Evolutionary conservation across 2,329 filamentous ascomycete species (phyloP), one percentile per base, ranked within the genome.

Genomic region (Ambrosiella cleistominuta): DNA sequence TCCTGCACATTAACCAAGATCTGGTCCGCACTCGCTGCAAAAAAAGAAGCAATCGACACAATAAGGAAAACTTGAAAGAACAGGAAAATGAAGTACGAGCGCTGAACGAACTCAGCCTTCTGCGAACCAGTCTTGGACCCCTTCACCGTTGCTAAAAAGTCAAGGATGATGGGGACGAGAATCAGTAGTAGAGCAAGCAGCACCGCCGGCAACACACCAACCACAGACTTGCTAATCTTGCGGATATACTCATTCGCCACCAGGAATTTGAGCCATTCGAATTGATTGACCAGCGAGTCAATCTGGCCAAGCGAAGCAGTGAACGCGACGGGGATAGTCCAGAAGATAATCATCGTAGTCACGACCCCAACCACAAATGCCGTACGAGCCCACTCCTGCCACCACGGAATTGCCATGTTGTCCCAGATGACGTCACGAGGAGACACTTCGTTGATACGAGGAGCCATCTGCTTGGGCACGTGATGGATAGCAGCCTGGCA

Each of bases 401-500:
- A 97, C 91, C 93, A 97, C 57, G 79, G 82, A 64, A 96, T 85
- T 0, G 88, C 90, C 83, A 98, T 91, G 66, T 98, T 98, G 63
- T 94, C 88, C 93, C 93, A 98, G 45, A 94, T 78, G 7, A 98
- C 88, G 67, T 97, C 90, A 49, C 84, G 83, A 0, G 93, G 93
- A 6, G 89, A 88, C 52, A 98, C 89, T 67, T 98, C 93, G n/a
- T 95, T 86, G 45, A 87, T 79, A 36, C 93, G 81, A 0, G 93
- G 93, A 1, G 88, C 79, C 93, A 98, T 98, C 51, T 95, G 86
- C 64, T 87, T 87, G 1, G 93, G 93, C 0, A 95, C 70, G 65
- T 98, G 93, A 67, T 97, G 89, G 44, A 86, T 89, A 51, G 94
- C 77, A 53, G 88, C 83, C 68, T 98, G 93, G 67, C 89, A 96